Evolutionary conservation across 2,329 filamentous ascomycete genomes (phyloP).

Genomic region (Fusarium zealandicum): DNA sequence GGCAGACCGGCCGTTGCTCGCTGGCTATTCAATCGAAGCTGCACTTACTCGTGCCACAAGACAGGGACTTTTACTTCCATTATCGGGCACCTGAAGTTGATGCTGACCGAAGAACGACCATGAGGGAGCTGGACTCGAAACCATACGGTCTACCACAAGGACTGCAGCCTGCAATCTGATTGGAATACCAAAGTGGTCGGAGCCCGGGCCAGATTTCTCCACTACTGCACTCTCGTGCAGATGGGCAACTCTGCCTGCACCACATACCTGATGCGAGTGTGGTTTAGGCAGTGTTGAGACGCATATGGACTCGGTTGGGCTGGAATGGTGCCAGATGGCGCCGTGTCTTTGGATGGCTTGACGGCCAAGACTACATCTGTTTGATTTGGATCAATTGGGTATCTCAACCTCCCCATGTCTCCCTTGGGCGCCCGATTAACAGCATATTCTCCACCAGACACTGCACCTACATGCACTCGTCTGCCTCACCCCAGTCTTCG

Average conservation of each 20-base stretch:
- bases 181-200: slow-evolving; percentile 34
- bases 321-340: slow-evolving; percentile 55
- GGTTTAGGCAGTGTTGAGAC: slow-evolving; percentile 33
- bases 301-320: slow-evolving; percentile 36
- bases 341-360: slow-evolving; percentile 52
- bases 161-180: slow-evolving; percentile 34
- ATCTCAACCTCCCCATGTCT: slow-evolving; percentile 38
- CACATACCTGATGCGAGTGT: slow-evolving; percentile 29
- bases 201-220: slow-evolving; percentile 35
- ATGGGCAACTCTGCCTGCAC: slow-evolving; percentile 31
- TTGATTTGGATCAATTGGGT: slow-evolving; percentile 38
- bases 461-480: slow-evolving; percentile 22
- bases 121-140: slow-evolving; percentile 1
- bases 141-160: slow-evolving; percentile 27
- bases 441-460: slow-evolving; percentile 28
- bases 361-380: slow-evolving; percentile 32
- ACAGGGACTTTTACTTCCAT: slow-evolving; percentile 2
- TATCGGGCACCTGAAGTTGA: slow-evolving; percentile 3
- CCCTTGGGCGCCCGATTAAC: slow-evolving; percentile 26
- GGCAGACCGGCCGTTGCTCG: not conserved
- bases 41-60: slow-evolving; percentile 5
- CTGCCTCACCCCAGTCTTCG: slow-evolving; percentile 32
- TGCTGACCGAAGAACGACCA: slow-evolving; percentile 23
- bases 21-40: not conserved
- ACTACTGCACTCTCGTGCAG: slow-evolving; percentile 33